These are phyloP conservation scores for Cladobotryum protrusum DNA, from an alignment of 2,329 filamentous ascomycete genomes.

Conservation along the genomic window DNA sequence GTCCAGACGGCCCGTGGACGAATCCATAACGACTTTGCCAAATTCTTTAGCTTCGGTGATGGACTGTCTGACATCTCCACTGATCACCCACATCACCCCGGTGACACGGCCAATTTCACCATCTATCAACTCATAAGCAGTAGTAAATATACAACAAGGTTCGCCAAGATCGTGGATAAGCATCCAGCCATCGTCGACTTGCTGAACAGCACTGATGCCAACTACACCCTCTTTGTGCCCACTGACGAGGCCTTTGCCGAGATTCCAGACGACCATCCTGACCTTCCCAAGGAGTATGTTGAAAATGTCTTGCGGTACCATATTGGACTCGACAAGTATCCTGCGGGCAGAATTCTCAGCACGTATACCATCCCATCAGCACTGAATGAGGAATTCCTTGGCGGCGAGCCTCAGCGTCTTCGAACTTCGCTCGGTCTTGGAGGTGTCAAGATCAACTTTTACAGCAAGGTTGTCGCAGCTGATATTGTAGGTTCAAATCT, in stretches of 20 bases:
- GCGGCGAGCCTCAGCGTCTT: conserved; percentile 64
- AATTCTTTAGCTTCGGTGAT: background rate
- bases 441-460: conserved; percentile 71
- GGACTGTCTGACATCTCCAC: conserved; percentile 1
- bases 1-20: conserved; percentile 4
- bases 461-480: conserved; percentile 60
- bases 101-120: conserved; percentile 35
- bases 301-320: conserved; percentile 70
- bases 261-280: conserved; percentile 44
- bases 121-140: conserved; percentile 74
- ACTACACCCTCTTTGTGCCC: conserved; percentile 78
- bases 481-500: conserved; percentile 54
- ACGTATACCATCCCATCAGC: conserved; percentile 70
- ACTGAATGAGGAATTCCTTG: conserved; percentile 52
- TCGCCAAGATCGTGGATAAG: conserved; percentile 68
- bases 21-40: conserved; percentile 9
- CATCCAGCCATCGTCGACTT: conserved; percentile 64
- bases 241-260: conserved; percentile 68
- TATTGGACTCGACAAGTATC: conserved; percentile 60
- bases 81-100: background rate
- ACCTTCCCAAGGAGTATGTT: conserved; percentile 64
- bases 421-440: conserved; percentile 56
- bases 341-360: conserved; percentile 57
- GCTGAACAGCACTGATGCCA: conserved; percentile 67
- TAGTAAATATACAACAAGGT: conserved; percentile 70